phyloP scores from a whole-genome alignment of 2,329 filamentous ascomycete species.

The Sclerotiophoma versabilis region DNA sequence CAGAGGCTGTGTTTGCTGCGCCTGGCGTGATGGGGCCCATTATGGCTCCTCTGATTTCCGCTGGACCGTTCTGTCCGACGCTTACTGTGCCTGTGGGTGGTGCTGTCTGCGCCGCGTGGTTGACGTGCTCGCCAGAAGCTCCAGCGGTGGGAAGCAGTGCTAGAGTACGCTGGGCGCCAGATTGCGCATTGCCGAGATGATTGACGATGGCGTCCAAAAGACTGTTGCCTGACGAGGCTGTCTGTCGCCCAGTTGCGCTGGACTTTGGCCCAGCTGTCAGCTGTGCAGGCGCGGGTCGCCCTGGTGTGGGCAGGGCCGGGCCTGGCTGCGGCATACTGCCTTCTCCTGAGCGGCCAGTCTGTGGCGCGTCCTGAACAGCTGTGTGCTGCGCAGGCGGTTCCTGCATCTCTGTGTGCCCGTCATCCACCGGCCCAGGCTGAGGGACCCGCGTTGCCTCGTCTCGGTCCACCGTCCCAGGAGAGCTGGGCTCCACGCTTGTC shows the following conservation, averaged over 20 bases:
- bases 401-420: neutral
- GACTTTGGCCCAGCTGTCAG: neutral
- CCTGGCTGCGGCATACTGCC: neutral
- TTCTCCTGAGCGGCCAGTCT: neutral
- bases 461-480: neutral
- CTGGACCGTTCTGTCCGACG: neutral
- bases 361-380: neutral
- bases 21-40: neutral
- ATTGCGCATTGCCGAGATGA: constrained; percentile 17
- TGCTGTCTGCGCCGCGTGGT: neutral
- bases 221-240: constrained; percentile 12
- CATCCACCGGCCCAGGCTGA: neutral
- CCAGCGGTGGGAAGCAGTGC: neutral
- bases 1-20: neutral
- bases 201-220: constrained; percentile 30
- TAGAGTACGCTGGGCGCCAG: constrained; percentile 14
- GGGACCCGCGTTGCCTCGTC: neutral
- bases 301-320: neutral
- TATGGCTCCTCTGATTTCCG: neutral
- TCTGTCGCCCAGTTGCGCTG: neutral
- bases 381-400: neutral
- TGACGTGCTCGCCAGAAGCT: neutral
- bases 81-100: neutral
- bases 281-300: neutral
- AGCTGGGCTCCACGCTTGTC: constrained; percentile 15